Percentiles rank a stretch among this genome's conserved stretches.
Conservation (phyloP, 306 rosid genomes). For the Purshia tridentata region DNA sequence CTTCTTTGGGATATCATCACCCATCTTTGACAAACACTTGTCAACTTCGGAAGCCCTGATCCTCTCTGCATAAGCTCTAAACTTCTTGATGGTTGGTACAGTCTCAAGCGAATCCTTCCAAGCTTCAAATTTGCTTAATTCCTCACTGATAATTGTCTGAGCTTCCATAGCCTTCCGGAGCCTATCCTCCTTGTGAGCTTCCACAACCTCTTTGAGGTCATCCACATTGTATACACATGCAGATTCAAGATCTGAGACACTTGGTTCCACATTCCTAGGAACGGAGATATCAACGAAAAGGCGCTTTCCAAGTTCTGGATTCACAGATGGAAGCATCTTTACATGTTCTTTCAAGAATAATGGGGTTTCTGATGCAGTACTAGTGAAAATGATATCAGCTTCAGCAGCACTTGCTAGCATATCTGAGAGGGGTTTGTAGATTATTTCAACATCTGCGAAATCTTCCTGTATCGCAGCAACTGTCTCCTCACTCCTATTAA, state of each 20-base stretch:
- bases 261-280: slow-evolving; percentile 77
- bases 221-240: slow-evolving; percentile 70
- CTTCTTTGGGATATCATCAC: slow-evolving; percentile 61
- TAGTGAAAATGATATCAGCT: slow-evolving; percentile 71
- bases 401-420: slow-evolving; percentile 55
- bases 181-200: slow-evolving; percentile 84
- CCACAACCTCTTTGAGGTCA: slow-evolving; percentile 90
- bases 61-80: slow-evolving; percentile 75
- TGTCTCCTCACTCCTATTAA: slow-evolving; percentile 69
- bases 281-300: slow-evolving; percentile 82
- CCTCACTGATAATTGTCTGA: slow-evolving; percentile 56
- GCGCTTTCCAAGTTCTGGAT: slow-evolving; percentile 36
- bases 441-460: slow-evolving; percentile 56
- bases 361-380: slow-evolving; percentile 75
- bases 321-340: slow-evolving; percentile 47
- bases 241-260: slow-evolving; percentile 60
- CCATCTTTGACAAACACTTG: slow-evolving; percentile 78
- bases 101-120: slow-evolving; percentile 89
- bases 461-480: slow-evolving; percentile 59
- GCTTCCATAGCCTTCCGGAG: slow-evolving; percentile 69
- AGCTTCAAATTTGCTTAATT: slow-evolving; percentile 63
- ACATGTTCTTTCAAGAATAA: slow-evolving; percentile 67
- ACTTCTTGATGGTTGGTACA: slow-evolving; percentile 87
- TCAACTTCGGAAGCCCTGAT: slow-evolving; percentile 77
- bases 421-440: slow-evolving; percentile 70